Evolutionary conservation across 306 rosid species (phyloP).

Genomic region (Bauhinia variegata): DNA sequence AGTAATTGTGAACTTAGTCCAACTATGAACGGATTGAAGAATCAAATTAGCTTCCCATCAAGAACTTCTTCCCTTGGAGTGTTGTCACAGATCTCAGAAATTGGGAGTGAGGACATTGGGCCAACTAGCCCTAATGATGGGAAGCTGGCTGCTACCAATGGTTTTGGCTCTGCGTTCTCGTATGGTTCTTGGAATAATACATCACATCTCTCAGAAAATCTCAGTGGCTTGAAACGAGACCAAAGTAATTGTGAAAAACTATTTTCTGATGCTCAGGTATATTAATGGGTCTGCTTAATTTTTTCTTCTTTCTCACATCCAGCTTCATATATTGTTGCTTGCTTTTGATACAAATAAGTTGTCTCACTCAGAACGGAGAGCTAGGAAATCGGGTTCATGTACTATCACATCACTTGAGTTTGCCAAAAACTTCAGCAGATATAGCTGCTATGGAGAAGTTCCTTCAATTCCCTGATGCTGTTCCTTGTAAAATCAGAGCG

Average conservation of each 20-base stretch:
- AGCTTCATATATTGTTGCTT: conserved; percentile 21
- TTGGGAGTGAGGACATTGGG: conserved; percentile 53
- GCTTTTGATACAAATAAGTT: conserved; percentile 4
- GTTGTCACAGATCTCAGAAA: conserved; percentile 66
- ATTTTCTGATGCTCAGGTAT: conserved; percentile 65
- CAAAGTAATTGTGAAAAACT: conserved; percentile 50
- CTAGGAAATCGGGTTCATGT: conserved; percentile 57
- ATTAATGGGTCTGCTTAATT: no score
- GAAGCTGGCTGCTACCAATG: conserved; percentile 42
- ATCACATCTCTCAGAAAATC: conserved; percentile 49
- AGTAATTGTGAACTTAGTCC: conserved; percentile 50
- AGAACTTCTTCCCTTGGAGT: conserved; percentile 62
- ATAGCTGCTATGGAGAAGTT: conserved; percentile 67
- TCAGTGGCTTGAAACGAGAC: conserved; percentile 55
- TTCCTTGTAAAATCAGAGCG: conserved; percentile 93
- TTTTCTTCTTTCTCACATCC: background rate
- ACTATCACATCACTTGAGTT: conserved; percentile 79
- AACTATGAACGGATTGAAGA: conserved; percentile 54
- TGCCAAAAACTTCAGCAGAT: conserved; percentile 73
- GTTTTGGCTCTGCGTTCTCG: conserved; percentile 56
- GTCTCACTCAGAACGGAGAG: conserved; percentile 58
- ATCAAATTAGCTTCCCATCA: conserved; percentile 61
- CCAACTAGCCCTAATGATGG: conserved; percentile 48
- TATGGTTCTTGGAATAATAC: conserved; percentile 66
- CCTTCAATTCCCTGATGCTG: conserved; percentile 80